Evolutionary conservation across 1,284 basidiomycete genomes (phyloP), one percentile per base, ranked within the genome.

Genomic region (Cryptococcus neoformans): DNA sequence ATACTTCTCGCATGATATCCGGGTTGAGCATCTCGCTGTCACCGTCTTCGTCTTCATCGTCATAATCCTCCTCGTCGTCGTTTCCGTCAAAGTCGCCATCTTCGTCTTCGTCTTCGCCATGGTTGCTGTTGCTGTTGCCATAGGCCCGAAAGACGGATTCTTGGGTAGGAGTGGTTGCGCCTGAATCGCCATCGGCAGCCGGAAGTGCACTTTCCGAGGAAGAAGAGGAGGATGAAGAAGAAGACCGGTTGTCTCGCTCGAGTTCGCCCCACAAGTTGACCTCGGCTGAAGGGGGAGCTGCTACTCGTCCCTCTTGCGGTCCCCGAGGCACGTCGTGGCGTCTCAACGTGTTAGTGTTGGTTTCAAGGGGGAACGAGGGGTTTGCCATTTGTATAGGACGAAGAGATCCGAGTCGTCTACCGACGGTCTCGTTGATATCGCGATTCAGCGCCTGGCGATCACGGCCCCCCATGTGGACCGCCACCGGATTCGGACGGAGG

Each of bases 351-450:
- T 11, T 41, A 16, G 40, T 41, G 16, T 3, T 41, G 12, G 40
- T 41, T 5, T 11, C 40, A 16, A 41, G 40, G 4, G 40, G 40
- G 40, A 16, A 41, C 40, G 16, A 16, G 16, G 16, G 40, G 40
- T 16, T 11, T 41, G 16, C 12, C 40, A 41, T 11, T 41, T 41
- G 40, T 41, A 12, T 41, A 16, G 40, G 40, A 41, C 40, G 40
- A 12, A 49, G 21, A 36, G 55, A 48, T 34, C 58, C 56, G 7
- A 56, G 21, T 47, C 58, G 45, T 14, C 58, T 35, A 34, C 58
- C 58, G 47, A 59, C 39, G 1, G 50, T 47, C 9, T 56, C 54
- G 17, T 56, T 45, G n/a, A 59, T 44, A 49, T 59, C 51, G 16
- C 58, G 44, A 37, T 59, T 44, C 50, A 41, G 40, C 16, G 40